phyloP scores from a whole-genome alignment of 2,329 filamentous ascomycete species.

The Pseudogymnoascus sp. region DNA sequence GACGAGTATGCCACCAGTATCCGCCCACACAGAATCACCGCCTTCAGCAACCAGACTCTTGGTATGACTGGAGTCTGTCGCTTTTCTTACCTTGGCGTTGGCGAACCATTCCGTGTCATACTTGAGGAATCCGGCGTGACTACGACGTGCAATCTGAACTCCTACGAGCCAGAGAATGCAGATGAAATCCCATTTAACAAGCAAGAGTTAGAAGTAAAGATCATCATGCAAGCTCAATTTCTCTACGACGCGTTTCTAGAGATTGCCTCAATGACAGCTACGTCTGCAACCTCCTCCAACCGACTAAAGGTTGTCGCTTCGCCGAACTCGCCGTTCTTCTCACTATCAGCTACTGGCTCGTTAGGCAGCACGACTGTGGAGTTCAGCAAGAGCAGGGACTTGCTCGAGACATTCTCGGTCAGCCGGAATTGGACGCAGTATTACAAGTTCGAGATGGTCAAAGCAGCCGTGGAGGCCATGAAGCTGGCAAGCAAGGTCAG shows the following conservation, averaged over 20 bases:
- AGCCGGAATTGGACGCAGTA: slow-evolving; percentile 55
- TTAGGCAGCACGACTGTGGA: slow-evolving; percentile 60
- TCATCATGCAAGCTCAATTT: slow-evolving; percentile 80
- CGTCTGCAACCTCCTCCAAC: slow-evolving; percentile 59
- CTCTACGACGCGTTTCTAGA: slow-evolving; percentile 68
- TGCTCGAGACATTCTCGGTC: slow-evolving; percentile 72
- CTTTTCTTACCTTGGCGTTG: slow-evolving; percentile 67
- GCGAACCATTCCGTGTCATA: slow-evolving; percentile 75
- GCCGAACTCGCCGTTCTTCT: slow-evolving; percentile 53
- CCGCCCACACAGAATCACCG: slow-evolving; percentile 59
- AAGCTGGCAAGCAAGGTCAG: slow-evolving; percentile 86
- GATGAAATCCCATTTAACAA: slow-evolving; percentile 87
- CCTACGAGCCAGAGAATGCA: slow-evolving; percentile 69
- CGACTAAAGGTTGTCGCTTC: slow-evolving; percentile 63
- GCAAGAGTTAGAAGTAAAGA: slow-evolving; percentile 75
- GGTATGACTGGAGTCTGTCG: slow-evolving; percentile 83
- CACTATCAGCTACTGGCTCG: slow-evolving; percentile 60
- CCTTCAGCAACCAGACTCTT: slow-evolving; percentile 76
- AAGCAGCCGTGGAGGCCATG: slow-evolving; percentile 88
- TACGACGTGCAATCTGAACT: slow-evolving; percentile 83
- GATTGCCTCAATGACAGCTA: slow-evolving; percentile 37
- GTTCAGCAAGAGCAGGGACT: slow-evolving; percentile 56
- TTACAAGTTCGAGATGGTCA: slow-evolving; percentile 84
- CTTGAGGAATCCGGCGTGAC: slow-evolving; percentile 81
- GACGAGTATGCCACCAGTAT: slow-evolving; percentile 57